Evolutionary conservation across 108 stramenopile genomes (phyloP), one percentile per base, ranked within the genome.

Genomic region (Pseudonitzschia multiseries): DNA sequence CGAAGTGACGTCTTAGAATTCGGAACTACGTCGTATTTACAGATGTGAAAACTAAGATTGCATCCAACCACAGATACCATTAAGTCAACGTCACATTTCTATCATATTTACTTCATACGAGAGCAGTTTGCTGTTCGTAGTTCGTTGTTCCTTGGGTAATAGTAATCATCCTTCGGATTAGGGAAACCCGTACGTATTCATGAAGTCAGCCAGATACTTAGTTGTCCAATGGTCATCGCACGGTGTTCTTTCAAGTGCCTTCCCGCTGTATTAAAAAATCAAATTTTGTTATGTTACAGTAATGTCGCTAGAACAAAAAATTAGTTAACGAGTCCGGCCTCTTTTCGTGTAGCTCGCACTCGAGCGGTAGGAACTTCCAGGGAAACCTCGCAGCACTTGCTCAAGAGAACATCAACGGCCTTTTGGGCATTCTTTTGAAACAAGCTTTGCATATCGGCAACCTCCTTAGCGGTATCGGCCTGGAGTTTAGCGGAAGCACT

Each of bases 381-480:
- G 60, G 90, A 91, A 59, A 96, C 96, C 70, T 96, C 96, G 57
- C 96, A 96, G 80, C 96, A 96, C 68, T 96, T 96, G 71, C 87
- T 84, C 48, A 96, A 79, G 51, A 96, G 88, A 61, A 96, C 90
- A 79, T 96, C 92, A 31, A 94, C 87, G 32, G 96, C 96, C 87
- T 92, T 90, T 72, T 91, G 89, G 17, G 89, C 90, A 82, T 96
- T 96, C 81, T 83, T 80, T 62, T 91, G 84, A 75, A 94, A 96
- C 65, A 79, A 70, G 18, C 73, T 76, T 83, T 94, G 83, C 96
- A 94, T 87, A 27, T 64, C 79, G 27, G 81, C 66, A 68, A 96
- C 85, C 13, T 91, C 93, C 71, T 84, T 81, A 75, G 86, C 82
- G 56, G 96, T 96, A 33, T 93, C 89, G 2, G 90, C 83, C 65